Evolutionary conservation across 148 eudicot genomes (phyloP), one percentile per base, ranked within the genome.

Genomic region (Silene latifolia): DNA sequence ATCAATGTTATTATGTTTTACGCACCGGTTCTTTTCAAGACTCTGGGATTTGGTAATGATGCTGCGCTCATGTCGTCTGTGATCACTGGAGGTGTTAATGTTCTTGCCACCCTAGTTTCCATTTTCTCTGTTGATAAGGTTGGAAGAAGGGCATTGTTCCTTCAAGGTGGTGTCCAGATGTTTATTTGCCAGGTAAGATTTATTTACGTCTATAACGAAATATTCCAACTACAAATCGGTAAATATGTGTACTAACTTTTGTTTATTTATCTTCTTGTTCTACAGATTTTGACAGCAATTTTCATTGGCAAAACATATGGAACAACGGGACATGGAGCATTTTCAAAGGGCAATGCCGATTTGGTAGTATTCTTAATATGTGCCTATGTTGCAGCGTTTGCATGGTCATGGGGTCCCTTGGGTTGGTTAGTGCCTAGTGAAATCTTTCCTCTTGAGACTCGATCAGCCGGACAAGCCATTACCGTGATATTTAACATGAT

Each of bases 401-500:
- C 87, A 10, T 85, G 87, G 87, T 85, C 87, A 42, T 85, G 87
- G 87, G 87, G 87, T 2, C 83, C 87, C 0, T 65, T 85, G 14
- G 87, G 83, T 1, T 80, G 79, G 83, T 47, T 80, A 32, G 81
- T 83, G 9, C 83, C 86, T 6, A 74, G 81, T 74, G 86, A 83
- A 57, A 83, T 83, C 14, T 83, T 83, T 64, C 86, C 86, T 0
- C 82, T 83, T 11, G 85, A 85, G 71, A 85, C 83, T 27, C 76
- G 87, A 48, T 77, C 87, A 42, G 87, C 87, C 5, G 83, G 81
- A 7, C 82, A 80, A 56, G 82, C 83, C 29, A 80, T 85, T 15
- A 79, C 80, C 0, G 85, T 85, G 24, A 79, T 79, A 24, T 77
- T 62, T 7, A 85, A 85, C 81, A 81, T 85, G 83, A 53, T 67